A percentile compares a stretch with the other conserved stretches of the same genome.
phyloP scores from a whole-genome alignment of 306 rosid species.

The Arachis stenosperma region DNA sequence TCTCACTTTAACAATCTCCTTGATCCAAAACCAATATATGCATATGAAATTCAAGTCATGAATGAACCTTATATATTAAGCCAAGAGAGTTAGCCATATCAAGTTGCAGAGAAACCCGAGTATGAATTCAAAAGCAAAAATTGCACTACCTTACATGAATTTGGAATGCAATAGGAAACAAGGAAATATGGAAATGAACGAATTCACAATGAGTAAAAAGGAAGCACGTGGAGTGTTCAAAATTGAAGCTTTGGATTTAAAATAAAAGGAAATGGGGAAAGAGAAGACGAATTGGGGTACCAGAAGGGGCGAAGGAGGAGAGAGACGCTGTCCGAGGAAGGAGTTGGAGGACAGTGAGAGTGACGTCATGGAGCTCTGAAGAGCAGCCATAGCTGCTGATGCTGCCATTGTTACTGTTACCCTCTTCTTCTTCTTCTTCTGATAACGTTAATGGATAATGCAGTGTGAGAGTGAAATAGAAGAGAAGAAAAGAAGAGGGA shows the following conservation, averaged over 20 bases:
- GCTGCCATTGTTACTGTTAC: constrained; percentile 48
- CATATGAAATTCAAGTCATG: background rate
- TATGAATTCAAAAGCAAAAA: background rate
- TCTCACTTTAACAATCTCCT: too few relatives aligned
- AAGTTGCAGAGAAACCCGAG: background rate
- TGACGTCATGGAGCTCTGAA: constrained; percentile 75
- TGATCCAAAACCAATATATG: background rate
- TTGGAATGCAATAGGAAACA: constrained; percentile 1
- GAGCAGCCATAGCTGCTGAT: constrained; percentile 87
- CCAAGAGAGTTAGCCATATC: background rate
- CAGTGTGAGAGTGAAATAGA: background rate
- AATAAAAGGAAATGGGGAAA: background rate
- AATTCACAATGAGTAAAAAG: background rate
- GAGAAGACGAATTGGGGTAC: constrained; percentile 6
- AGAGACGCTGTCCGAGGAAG: constrained; percentile 81
- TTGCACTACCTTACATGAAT: background rate
- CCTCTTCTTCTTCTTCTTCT: constrained; percentile 28
- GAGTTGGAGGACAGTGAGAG: constrained; percentile 79
- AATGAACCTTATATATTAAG: background rate
- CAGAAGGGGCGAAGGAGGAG: constrained; percentile 54
- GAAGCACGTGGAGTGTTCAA: background rate
- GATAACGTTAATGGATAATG: constrained; percentile 55
- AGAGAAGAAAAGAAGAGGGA: background rate
- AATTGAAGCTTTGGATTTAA: constrained; percentile 24
- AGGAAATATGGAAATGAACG: background rate